phyloP scores from a whole-genome alignment of 352 stramenopile genomes.

The Globisporangium cylindrosporum region DNA sequence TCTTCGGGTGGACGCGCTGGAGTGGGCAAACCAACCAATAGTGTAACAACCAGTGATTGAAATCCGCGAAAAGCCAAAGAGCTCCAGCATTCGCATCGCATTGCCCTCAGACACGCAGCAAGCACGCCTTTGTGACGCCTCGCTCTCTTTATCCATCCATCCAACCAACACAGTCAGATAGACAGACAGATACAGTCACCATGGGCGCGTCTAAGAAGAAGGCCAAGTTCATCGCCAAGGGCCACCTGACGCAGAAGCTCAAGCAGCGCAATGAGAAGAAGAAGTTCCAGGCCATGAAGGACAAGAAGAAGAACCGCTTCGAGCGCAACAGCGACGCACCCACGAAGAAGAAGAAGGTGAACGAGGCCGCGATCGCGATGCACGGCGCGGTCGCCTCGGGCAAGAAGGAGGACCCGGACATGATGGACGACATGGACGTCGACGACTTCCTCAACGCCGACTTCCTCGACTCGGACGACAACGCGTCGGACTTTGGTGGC shows the following conservation, averaged over 20 bases:
- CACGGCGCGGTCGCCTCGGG: not conserved
- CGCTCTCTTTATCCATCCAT: not conserved
- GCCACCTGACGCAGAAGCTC: constrained; percentile 72
- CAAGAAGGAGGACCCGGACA: constrained; percentile 69
- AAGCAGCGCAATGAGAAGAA: constrained; percentile 85
- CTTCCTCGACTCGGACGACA: constrained; percentile 73
- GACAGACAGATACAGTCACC: constrained; percentile 12
- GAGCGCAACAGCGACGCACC: constrained; percentile 64
- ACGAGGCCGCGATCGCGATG: constrained; percentile 20
- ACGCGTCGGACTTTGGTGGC: constrained; percentile 21
- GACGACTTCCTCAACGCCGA: constrained; percentile 84
- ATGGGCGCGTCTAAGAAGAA: constrained; percentile 85
- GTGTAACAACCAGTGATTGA: constrained; percentile 11
- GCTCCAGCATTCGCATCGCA: not conserved
- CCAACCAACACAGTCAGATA: not conserved
- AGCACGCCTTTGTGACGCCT: not conserved
- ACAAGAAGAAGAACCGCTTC: constrained; percentile 70
- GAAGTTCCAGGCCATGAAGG: constrained; percentile 75
- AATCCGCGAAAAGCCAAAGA: constrained; percentile 13
- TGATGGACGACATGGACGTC: constrained; percentile 88
- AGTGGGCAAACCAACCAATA: not conserved
- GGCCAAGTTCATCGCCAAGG: constrained; percentile 86
- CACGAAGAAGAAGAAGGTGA: constrained; percentile 41
- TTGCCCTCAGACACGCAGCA: not conserved
- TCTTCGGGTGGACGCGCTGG: no score